A percentile compares a stretch with the other conserved stretches of the same genome.
These are phyloP conservation scores for Quercus berberidifolia DNA, from an alignment of 306 rosid species.

Conservation along the genomic window DNA sequence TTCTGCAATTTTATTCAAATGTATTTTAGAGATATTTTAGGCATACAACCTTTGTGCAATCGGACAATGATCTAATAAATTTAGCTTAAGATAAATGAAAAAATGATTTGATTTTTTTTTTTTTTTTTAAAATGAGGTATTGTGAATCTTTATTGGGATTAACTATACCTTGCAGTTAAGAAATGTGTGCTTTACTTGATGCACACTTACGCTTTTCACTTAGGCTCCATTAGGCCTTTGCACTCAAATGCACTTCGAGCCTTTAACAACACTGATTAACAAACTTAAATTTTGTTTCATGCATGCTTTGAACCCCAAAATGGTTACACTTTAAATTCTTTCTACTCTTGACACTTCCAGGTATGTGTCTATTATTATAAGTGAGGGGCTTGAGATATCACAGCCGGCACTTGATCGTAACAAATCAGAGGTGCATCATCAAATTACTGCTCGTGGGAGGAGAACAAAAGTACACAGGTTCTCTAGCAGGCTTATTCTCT, in stretches of 20 bases:
- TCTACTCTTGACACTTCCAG: conserved; percentile 30
- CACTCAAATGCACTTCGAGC: neutral
- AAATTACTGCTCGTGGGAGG: conserved; percentile 73
- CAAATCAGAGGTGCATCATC: conserved; percentile 82
- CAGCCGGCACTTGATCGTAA: conserved; percentile 85
- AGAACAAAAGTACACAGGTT: conserved; percentile 79
- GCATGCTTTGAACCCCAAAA: neutral
- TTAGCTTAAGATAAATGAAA: too few relatives aligned
- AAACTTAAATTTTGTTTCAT: neutral
- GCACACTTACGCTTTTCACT: neutral
- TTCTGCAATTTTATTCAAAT: too few relatives aligned
- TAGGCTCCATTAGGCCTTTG: neutral
- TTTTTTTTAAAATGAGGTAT: too few relatives aligned
- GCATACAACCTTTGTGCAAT: too few relatives aligned
- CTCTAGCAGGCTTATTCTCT: conserved; percentile 1
- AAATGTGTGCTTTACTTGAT: too few relatives aligned
- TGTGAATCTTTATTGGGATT: too few relatives aligned
- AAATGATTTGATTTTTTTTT: too few relatives aligned
- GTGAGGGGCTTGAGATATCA: conserved; percentile 81
- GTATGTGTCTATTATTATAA: conserved; percentile 61
- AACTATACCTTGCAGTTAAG: too few relatives aligned
- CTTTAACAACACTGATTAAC: neutral
- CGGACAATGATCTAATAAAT: too few relatives aligned
- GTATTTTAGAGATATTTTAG: too few relatives aligned
- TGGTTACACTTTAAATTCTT: conserved; percentile 3